These are phyloP conservation scores for Ramicandelaber brevisporus DNA, from an alignment of 192 early-diverging fungal genomes.

Conservation along the genomic window DNA sequence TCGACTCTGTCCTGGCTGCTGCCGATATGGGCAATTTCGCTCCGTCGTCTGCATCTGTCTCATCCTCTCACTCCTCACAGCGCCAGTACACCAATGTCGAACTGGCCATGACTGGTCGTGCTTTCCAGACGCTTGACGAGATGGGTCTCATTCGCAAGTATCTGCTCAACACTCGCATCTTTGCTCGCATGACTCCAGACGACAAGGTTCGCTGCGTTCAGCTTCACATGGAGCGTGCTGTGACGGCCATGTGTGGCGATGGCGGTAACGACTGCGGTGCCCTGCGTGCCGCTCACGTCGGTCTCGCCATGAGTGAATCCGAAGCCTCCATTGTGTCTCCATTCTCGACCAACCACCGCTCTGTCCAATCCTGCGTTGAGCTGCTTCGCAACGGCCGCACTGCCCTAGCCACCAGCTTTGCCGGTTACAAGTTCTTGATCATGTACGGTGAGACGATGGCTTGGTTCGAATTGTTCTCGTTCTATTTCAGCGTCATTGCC, in stretches of 20 bases:
- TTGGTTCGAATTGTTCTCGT: slow-evolving; percentile 32
- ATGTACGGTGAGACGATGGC: slow-evolving; percentile 49
- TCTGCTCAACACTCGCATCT: slow-evolving; percentile 41
- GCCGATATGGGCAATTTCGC: too few relatives aligned
- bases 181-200: slow-evolving; percentile 54
- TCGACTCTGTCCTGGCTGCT: slow-evolving; percentile 4
- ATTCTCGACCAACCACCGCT: slow-evolving; percentile 35
- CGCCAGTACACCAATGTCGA: too few relatives aligned
- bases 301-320: slow-evolving; percentile 52
- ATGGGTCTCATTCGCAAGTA: slow-evolving; percentile 17
- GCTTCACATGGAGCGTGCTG: slow-evolving; percentile 47
- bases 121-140: slow-evolving; percentile 24
- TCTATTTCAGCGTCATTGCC: slow-evolving; percentile 50
- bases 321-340: slow-evolving; percentile 70
- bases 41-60: too few relatives aligned
- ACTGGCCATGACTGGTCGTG: slow-evolving; percentile 43
- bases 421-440: slow-evolving; percentile 51
- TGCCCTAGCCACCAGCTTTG: slow-evolving; percentile 45
- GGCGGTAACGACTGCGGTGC: slow-evolving; percentile 73
- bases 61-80: too few relatives aligned
- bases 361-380: slow-evolving; percentile 38
- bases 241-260: slow-evolving; percentile 73
- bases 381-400: slow-evolving; percentile 46
- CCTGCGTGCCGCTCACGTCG: slow-evolving; percentile 52
- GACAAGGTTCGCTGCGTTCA: slow-evolving; percentile 50